Evolutionary conservation across 176 grass and related monocot genomes (phyloP), one percentile per base, ranked within the genome.

Genomic region (Hordeum vulgare): DNA sequence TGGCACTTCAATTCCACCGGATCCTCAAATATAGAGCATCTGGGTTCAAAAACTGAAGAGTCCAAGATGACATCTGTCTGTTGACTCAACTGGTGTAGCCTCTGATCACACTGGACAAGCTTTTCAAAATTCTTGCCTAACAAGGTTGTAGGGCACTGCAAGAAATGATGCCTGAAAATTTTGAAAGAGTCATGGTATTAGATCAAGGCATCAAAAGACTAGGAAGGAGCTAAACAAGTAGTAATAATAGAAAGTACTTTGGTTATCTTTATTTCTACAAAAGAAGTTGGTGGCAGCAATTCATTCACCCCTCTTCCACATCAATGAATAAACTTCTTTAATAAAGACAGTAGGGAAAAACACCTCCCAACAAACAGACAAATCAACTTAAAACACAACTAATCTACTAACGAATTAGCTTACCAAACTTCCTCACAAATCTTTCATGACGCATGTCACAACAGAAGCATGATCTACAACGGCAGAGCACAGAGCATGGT

Each of bases 91-190:
- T 85, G 86, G 66, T 90, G 80, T 75, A 99, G 53, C 37, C 91
- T 84, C 27, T 89, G 89, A 83, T 99, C 97, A 81, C 97, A 99
- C 64, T 96, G 89, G 40, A 99, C 58, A 79, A 99, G 97, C 86
- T 99, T 99, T 77, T 99, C 97, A 84, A 96, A 94, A 61, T 99
- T 99, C 79, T 96, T 96, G 87, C 91, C 84, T 74, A 99, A 87
- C 75, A 86, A 87, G 72, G 83, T 84, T 33, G 89, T 88, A 81
- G 88, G 54, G 66, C 93, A 94, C 83, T 96, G 86, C 75, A 99
- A 61, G 85, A 90, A 92, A 94, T 99, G 97, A 41, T 75, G 80
- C 91, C 97, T 99, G 89, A 76, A 91, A 56, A 42, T 44, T 84
- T 66, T 78, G 11, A 15, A 82, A 75, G 9, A 68, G 13, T 56